A percentile compares a stretch with the other conserved stretches of the same genome.
phyloP scores from a whole-genome alignment of 1,284 basidiomycete species.

The Inonotus hispidus region DNA sequence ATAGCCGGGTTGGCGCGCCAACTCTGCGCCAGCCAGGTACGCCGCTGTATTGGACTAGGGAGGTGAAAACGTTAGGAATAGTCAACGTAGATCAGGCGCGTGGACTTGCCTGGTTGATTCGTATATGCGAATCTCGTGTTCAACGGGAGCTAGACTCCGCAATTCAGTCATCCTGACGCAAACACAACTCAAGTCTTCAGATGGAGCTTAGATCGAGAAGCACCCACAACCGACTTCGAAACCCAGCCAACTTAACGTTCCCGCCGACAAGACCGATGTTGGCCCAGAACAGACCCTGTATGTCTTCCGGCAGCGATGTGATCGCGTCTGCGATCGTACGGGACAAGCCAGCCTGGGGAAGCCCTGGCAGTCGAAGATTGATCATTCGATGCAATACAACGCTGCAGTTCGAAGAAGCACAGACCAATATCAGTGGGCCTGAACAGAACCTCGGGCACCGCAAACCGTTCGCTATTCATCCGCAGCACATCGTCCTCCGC shows the following conservation, averaged over 20 bases:
- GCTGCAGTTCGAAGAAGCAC: slow-evolving; percentile 24
- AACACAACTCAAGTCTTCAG: slow-evolving; percentile 6
- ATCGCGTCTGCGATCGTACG: slow-evolving; percentile 75
- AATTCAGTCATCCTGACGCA: slow-evolving; percentile 57
- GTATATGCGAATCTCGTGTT: slow-evolving; percentile 68
- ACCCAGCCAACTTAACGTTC: slow-evolving; percentile 68
- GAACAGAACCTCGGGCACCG: slow-evolving; percentile 86
- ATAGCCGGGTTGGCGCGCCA: slow-evolving; percentile 48
- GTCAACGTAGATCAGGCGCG: background rate
- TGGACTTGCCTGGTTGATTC: slow-evolving; percentile 64
- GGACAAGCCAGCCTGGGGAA: slow-evolving; percentile 77
- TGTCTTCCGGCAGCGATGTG: slow-evolving; percentile 62
- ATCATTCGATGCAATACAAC: background rate
- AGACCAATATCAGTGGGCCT: slow-evolving; percentile 83
- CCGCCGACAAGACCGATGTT: slow-evolving; percentile 91
- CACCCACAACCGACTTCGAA: slow-evolving; percentile 70
- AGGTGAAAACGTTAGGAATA: background rate
- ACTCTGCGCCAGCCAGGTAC: slow-evolving; percentile 60
- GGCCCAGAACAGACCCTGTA: slow-evolving; percentile 90
- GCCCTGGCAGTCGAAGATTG: slow-evolving; percentile 41
- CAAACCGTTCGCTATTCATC: slow-evolving; percentile 88
- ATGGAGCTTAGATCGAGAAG: slow-evolving; percentile 11
- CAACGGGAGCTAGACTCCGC: slow-evolving; percentile 71
- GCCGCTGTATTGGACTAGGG: slow-evolving; percentile 66
- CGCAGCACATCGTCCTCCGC: slow-evolving; percentile 75